Evolutionary conservation across 306 rosid species (phyloP), one percentile per base, ranked within the genome.

Genomic region (Parietaria judaica): DNA sequence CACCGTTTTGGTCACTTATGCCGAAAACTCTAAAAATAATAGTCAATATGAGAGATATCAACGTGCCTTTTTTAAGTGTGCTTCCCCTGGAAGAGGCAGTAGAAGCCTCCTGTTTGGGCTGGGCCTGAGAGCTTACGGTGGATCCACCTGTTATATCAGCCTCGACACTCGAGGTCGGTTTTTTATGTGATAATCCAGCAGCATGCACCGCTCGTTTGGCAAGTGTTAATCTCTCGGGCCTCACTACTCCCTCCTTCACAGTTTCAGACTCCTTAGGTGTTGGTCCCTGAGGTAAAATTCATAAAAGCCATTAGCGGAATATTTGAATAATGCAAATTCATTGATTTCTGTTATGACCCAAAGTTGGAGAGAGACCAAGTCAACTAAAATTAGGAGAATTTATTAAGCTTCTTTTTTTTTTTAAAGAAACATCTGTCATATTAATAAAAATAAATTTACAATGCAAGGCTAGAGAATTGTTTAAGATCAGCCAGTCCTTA

Each of bases 121-220:
- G 75, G 67, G 83, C 85, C 60, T 79, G 96, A 9, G 90, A 88
- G 75, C 81, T 80, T 62, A 87, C 50, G 6, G 88, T 66, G 50
- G 99, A 83, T 75, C 95, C 87, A 58, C 95, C 96, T 9, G 84
- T 58, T 66, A 88, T 88, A 59, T 92, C 90, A 64, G 94, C 99
- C 77, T 88, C 88, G 51, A 88, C 99, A 66, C 96, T 84, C 58
- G 95, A 80, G 56, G 90, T 61, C 37, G 95, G 99, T 79, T 82
- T 92, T 87, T 82, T 88, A 57, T 74, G 75, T 43, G 72, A 86
- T 44, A 80, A 57, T 46, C 82, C 67, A 45, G 78, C 62, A 74
- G 75, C 68, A 12, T 75, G 87, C 11, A 78, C 53, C 59, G 79
- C 74, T 67, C 97, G 81, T 73, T 94, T 84, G 5, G 80, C 57